Evolutionary conservation across 371 early-diverging fungal genomes (phyloP).

Genomic region (Basidiobolus meristosporus): DNA sequence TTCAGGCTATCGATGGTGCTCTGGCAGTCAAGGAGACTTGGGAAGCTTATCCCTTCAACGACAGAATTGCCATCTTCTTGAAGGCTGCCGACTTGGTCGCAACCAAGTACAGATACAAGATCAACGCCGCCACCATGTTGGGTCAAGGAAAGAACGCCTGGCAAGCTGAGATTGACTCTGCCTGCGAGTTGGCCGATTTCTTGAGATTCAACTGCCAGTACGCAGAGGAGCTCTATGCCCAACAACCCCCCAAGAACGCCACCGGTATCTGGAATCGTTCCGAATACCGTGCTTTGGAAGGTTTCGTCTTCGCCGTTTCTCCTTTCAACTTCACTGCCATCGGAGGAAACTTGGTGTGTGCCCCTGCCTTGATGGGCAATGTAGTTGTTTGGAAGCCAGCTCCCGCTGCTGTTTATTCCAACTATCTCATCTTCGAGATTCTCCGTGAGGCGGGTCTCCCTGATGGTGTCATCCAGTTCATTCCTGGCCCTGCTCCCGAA

Average conservation of each 20-base stretch:
- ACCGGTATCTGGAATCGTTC: slow-evolving; percentile 82
- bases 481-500: slow-evolving; percentile 76
- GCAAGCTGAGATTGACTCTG: slow-evolving; percentile 97
- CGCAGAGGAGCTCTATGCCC: slow-evolving; percentile 80
- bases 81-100: slow-evolving; percentile 91
- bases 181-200: slow-evolving; percentile 87
- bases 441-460: slow-evolving; percentile 92
- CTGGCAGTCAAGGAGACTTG: slow-evolving; percentile 70
- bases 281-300: slow-evolving; percentile 92
- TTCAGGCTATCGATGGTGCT: slow-evolving; percentile 78
- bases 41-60: slow-evolving; percentile 88
- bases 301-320: slow-evolving; percentile 89
- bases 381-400: slow-evolving; percentile 96
- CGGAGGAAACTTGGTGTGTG: slow-evolving; percentile 84
- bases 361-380: slow-evolving; percentile 95
- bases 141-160: slow-evolving; percentile 97
- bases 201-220: slow-evolving; percentile 91
- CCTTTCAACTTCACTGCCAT: slow-evolving; percentile 99
- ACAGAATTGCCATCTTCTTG: slow-evolving; percentile 90
- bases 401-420: slow-evolving; percentile 68
- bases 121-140: slow-evolving; percentile 95
- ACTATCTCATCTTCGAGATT: slow-evolving; percentile 78
- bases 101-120: slow-evolving; percentile 75
- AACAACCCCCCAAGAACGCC: slow-evolving; percentile 87
- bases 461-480: slow-evolving; percentile 91